Evolutionary conservation across 2,329 filamentous ascomycete genomes (phyloP).

Genomic region (Nemania sp.): DNA sequence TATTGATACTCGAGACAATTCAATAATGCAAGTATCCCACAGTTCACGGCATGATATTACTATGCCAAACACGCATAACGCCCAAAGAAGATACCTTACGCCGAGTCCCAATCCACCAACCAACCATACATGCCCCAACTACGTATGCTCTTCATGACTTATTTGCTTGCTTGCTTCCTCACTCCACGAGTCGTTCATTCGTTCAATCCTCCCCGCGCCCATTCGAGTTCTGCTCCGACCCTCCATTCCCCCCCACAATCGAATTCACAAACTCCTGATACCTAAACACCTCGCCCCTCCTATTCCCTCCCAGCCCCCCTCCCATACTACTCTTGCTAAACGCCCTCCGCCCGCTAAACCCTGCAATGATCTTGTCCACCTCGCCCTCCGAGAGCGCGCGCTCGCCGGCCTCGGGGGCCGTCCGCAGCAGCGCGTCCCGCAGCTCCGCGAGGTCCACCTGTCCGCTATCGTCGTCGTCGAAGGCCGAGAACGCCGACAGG

Average conservation of each 20-base stretch:
- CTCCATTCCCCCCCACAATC: slow-evolving; percentile 66
- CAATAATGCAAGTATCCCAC: neutral
- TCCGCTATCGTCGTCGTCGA: slow-evolving; percentile 95
- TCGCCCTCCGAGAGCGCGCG: slow-evolving; percentile 75
- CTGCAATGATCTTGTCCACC: slow-evolving; percentile 86
- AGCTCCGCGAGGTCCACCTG: slow-evolving; percentile 88
- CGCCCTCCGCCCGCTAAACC: slow-evolving; percentile 85
- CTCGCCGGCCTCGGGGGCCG: slow-evolving; percentile 79
- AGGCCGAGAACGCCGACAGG: slow-evolving; percentile 90
- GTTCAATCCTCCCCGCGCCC: slow-evolving; percentile 23
- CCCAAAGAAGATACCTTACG: slow-evolving; percentile 14
- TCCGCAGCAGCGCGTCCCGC: slow-evolving; percentile 84
- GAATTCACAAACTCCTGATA: slow-evolving; percentile 92
- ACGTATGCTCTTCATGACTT: slow-evolving; percentile 9
- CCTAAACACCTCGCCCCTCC: slow-evolving; percentile 88
- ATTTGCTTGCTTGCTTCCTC: neutral
- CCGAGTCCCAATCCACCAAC: slow-evolving; percentile 5
- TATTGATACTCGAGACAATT: too few species aligned
- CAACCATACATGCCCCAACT: neutral
- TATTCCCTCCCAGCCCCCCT: slow-evolving; percentile 61
- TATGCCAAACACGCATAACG: slow-evolving; percentile 22
- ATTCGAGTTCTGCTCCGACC: slow-evolving; percentile 21
- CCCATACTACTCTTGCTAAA: slow-evolving; percentile 72
- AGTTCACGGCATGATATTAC: slow-evolving; percentile 2
- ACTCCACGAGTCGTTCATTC: neutral